Evolutionary conservation across 768 basidiomycete species (phyloP).

Genomic region (Rhodosporidiobolus odoratus): DNA sequence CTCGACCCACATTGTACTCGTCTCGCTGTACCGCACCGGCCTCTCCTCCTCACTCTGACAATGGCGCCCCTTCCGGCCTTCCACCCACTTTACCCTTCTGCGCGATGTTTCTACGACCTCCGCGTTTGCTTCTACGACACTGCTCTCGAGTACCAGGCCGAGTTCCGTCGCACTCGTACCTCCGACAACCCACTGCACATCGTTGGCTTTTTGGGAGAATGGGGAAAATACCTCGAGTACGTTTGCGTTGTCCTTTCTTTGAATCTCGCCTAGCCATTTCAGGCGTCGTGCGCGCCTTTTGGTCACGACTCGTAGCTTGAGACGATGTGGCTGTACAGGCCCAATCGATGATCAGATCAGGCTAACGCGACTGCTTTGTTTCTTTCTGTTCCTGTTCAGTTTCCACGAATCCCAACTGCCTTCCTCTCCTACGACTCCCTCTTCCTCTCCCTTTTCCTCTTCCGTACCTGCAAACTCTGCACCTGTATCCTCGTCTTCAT

Average conservation of each 20-base stretch:
- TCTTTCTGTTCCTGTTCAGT: background rate
- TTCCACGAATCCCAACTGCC: constrained; percentile 8
- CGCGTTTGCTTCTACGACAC: too few relatives aligned
- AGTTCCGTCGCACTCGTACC: constrained; percentile 75
- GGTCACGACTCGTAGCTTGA: constrained; percentile 6
- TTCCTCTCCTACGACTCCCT: too few relatives aligned
- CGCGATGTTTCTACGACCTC: too few relatives aligned
- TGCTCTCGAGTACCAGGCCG: constrained; percentile 50
- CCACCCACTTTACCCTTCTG: too few relatives aligned
- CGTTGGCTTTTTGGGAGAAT: constrained; percentile 91
- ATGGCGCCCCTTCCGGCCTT: too few relatives aligned
- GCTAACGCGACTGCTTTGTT: background rate
- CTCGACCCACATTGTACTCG: too few relatives aligned
- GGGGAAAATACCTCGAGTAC: constrained; percentile 81
- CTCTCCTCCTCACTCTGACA: too few relatives aligned
- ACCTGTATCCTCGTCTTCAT: too few relatives aligned
- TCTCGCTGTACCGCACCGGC: too few relatives aligned
- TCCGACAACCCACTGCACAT: constrained; percentile 81
- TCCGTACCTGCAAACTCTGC: background rate
- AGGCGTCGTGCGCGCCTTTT: background rate
- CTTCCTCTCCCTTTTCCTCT: too few relatives aligned
- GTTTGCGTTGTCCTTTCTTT: constrained; percentile 46
- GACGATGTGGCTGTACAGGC: too few relatives aligned
- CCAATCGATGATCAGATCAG: background rate
- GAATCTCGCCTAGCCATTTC: constrained; percentile 48